Evolutionary conservation across 2,329 filamentous ascomycete genomes (phyloP).

Genomic region (Epichloe sp.): DNA sequence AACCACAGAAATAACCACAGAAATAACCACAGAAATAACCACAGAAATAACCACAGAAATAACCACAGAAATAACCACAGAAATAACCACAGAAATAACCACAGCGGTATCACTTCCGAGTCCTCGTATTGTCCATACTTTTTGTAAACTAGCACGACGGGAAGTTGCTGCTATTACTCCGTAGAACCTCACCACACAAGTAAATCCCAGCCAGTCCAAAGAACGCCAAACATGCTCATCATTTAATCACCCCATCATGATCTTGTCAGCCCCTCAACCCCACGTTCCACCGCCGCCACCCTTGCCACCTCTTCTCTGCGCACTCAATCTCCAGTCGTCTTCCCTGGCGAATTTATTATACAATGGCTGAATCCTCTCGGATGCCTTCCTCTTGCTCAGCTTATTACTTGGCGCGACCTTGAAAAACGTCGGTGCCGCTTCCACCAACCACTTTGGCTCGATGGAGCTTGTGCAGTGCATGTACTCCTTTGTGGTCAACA

Average conservation of each 20-base stretch:
- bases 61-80: no score
- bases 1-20: no score
- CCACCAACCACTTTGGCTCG: constrained; percentile 87
- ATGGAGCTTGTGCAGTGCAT: constrained; percentile 92
- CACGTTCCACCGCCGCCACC: constrained; percentile 83
- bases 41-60: no score
- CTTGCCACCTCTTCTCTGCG: constrained; percentile 73
- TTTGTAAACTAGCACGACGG: no score
- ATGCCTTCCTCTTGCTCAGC: constrained; percentile 82
- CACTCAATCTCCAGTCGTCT: constrained; percentile 88
- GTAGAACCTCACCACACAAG: no score
- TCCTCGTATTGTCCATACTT: no score
- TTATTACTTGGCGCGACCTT: constrained; percentile 83
- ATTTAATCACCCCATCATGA: background rate
- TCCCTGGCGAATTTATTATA: constrained; percentile 87
- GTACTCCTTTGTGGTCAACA: constrained; percentile 93
- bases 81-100: no score
- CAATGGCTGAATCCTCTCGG: constrained; percentile 86
- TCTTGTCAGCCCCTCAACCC: constrained; percentile 40
- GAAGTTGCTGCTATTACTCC: no score
- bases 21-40: no score
- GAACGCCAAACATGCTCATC: background rate
- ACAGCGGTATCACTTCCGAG: no score
- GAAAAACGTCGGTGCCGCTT: constrained; percentile 97
- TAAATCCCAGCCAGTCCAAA: no score